A percentile compares a stretch with the other conserved stretches of the same genome.
Evolutionary conservation across 1,139 yeast species (phyloP).

Genomic region (Yamadazyma conglobata): DNA sequence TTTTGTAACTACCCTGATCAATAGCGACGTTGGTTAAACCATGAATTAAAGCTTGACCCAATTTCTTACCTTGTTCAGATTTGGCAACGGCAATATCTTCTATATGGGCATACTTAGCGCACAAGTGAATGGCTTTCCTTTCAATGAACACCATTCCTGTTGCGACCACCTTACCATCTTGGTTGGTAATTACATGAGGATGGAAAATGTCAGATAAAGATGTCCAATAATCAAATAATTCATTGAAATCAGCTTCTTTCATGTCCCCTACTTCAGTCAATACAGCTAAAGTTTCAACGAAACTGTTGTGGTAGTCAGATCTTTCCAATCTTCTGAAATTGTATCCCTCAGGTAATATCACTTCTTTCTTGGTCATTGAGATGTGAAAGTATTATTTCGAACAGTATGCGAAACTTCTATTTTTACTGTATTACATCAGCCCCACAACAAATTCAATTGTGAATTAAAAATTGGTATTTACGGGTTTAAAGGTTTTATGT

Average conservation of each 20-base stretch:
- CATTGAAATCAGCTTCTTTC: conserved; percentile 36
- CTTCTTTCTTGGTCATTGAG: conserved; percentile 10
- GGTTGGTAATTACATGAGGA: conserved; percentile 58
- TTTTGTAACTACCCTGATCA: conserved; percentile 73
- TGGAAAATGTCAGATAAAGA: conserved; percentile 44
- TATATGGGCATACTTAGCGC: conserved; percentile 88
- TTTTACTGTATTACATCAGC: too few species aligned
- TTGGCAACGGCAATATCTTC: conserved; percentile 87
- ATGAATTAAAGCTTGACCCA: conserved; percentile 68
- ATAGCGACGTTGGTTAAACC: conserved; percentile 60
- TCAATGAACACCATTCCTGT: conserved; percentile 54
- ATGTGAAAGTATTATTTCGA: too few species aligned
- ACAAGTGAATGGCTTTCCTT: conserved; percentile 64
- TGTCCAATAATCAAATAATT: conserved; percentile 48
- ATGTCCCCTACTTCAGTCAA: conserved; percentile 68
- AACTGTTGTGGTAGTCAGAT: conserved; percentile 47
- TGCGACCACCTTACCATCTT: conserved; percentile 43
- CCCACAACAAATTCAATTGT: too few species aligned
- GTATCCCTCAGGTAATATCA: conserved; percentile 49
- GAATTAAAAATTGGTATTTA: too few species aligned
- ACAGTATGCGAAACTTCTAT: too few species aligned
- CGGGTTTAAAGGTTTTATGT: too few species aligned
- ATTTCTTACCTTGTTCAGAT: conserved; percentile 76
- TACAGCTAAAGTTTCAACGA: conserved; percentile 47
- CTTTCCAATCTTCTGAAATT: conserved; percentile 44